These are phyloP conservation scores for Poa pratensis DNA, from an alignment of 176 grass and related monocot species.

Conservation along the genomic window DNA sequence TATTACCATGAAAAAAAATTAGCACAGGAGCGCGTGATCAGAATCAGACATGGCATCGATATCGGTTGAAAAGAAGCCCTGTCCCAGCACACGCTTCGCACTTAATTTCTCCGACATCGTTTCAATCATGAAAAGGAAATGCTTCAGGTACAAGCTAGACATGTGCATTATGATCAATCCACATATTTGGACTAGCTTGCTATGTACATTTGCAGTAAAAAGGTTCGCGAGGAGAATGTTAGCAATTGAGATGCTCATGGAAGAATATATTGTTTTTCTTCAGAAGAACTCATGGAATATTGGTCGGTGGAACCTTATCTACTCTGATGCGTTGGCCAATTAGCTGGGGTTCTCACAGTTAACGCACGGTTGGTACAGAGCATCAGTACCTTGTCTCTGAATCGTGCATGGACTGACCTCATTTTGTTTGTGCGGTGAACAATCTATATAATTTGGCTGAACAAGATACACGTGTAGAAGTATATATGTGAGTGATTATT, in stretches of 20 bases:
- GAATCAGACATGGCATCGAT: neutral
- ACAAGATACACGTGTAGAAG: neutral
- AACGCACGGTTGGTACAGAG: slow-evolving; percentile 18
- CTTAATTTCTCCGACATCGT: neutral
- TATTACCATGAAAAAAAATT: too few relatives aligned
- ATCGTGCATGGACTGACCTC: neutral
- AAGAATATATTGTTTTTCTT: neutral
- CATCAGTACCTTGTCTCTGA: slow-evolving; percentile 5
- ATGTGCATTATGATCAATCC: neutral
- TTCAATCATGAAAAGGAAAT: too few relatives aligned
- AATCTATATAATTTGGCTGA: neutral
- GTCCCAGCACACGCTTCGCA: neutral
- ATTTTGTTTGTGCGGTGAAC: neutral
- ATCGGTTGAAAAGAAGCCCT: neutral
- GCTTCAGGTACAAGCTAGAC: too few relatives aligned
- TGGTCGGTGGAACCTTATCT: slow-evolving; percentile 32
- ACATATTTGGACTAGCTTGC: neutral
- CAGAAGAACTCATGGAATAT: slow-evolving; percentile 2
- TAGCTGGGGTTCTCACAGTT: slow-evolving; percentile 4
- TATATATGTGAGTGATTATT: too few relatives aligned
- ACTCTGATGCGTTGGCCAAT: slow-evolving; percentile 9
- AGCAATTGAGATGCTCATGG: neutral
- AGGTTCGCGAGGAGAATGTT: slow-evolving; percentile 5
- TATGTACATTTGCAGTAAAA: slow-evolving; percentile 20
- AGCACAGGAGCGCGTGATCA: too few relatives aligned